Conservation (phyloP, 1,284 basidiomycete genomes). For the Chalciporus sp. region DNA sequence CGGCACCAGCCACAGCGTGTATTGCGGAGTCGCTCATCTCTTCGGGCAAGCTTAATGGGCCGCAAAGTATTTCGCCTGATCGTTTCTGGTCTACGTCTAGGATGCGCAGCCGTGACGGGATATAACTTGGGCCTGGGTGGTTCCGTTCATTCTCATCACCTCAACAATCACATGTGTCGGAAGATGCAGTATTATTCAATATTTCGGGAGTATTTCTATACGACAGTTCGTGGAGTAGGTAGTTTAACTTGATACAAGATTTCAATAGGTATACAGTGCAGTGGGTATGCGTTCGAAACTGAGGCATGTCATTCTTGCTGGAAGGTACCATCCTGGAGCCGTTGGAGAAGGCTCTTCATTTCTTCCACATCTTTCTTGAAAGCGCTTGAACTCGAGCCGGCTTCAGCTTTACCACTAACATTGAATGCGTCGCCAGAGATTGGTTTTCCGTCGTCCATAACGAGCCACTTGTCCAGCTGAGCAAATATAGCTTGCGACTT, state of each 20-base stretch:
- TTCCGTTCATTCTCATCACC: not conserved
- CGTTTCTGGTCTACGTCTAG: no score
- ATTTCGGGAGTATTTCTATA: not conserved
- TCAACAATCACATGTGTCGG: not conserved
- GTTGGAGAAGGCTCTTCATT: slow-evolving; percentile 57
- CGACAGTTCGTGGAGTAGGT: not conserved
- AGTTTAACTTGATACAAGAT: not conserved
- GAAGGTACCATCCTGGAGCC: slow-evolving; percentile 39
- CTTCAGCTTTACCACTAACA: slow-evolving; percentile 34
- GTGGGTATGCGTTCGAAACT: not conserved
- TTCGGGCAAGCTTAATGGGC: not conserved
- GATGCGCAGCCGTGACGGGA: no score
- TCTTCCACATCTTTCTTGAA: slow-evolving; percentile 71
- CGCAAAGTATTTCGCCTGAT: no score
- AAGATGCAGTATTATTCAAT: not conserved
- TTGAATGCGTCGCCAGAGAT: slow-evolving; percentile 58
- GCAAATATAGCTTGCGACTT: slow-evolving; percentile 70
- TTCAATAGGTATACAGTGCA: not conserved
- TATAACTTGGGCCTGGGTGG: no score
- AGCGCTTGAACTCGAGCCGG: slow-evolving; percentile 52
- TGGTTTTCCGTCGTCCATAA: slow-evolving; percentile 66
- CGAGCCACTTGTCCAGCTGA: slow-evolving; percentile 82
- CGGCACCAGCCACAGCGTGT: slow-evolving; percentile 88
- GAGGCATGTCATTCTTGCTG: slow-evolving; percentile 10
- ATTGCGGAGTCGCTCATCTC: slow-evolving; percentile 82